These are phyloP conservation scores for Camellia sinensis DNA, from an alignment of 148 eudicot genomes.

Conservation along the genomic window DNA sequence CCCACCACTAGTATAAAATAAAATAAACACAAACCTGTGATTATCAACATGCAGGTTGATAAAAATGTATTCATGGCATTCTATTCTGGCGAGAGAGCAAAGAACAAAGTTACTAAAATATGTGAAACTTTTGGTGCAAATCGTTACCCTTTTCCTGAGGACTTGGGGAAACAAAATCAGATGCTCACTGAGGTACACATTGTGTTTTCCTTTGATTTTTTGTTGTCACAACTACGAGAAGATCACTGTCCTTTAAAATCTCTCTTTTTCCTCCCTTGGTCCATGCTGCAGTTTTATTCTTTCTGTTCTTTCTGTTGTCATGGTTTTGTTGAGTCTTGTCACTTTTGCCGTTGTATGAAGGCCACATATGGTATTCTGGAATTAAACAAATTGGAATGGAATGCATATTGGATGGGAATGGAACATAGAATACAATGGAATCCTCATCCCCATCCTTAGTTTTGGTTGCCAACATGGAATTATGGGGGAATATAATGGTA, in stretches of 20 bases:
- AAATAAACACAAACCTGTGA: no score
- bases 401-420: no score
- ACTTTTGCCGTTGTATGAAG: background rate
- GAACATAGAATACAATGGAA: no score
- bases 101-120: constrained; percentile 80
- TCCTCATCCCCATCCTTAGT: no score
- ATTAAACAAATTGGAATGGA: no score
- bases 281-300: constrained; percentile 3
- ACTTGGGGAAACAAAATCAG: constrained; percentile 68
- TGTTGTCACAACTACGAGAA: background rate
- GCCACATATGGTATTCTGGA: no score
- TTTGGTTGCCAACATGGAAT: no score
- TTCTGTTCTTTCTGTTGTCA: background rate
- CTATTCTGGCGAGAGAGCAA: constrained; percentile 94
- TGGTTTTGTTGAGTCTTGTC: background rate
- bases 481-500: no score
- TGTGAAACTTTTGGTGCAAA: constrained; percentile 98
- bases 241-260: background rate
- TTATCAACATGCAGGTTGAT: constrained; percentile 58
- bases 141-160: constrained; percentile 85
- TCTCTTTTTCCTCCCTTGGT: background rate
- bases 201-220: background rate
- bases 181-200: constrained; percentile 76
- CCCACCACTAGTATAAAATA: no score
- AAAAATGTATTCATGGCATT: constrained; percentile 86